Base-by-base conservation (phyloP, 208 protist species). In the Angomonas ambiguus region DNA sequence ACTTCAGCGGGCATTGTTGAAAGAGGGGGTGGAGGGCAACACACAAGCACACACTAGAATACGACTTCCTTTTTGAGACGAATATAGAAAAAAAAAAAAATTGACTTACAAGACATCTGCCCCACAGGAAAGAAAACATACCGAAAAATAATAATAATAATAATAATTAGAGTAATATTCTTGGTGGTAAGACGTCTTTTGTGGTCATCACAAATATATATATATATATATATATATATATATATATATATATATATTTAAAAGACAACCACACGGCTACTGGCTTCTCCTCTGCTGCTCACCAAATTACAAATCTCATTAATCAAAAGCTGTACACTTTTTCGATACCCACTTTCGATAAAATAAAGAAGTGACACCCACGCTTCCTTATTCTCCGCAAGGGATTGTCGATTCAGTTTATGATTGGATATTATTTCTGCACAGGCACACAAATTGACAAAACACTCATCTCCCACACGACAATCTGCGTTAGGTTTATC, bases 1-100 rank as follows among this genome's bases (percentile, higher is more conserved):
- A 92, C 83, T 65, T 92, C 82, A 16, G 67, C 74, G 13, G 86
- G 83, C 86, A 89, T 92, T 13, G 10, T n/a, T n/a, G n/a, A n/a
- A n/a, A n/a, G n/a, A n/a, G n/a, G n/a, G n/a, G n/a, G n/a, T n/a
- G n/a, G n/a, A n/a, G n/a, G n/a, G n/a, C n/a, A n/a, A n/a, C n/a
- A n/a, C n/a, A n/a, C n/a, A n/a, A n/a, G n/a, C n/a, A n/a, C n/a
- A n/a, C n/a, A n/a, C n/a, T n/a, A n/a, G n/a, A n/a, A n/a, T n/a
- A n/a, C n/a, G n/a, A n/a, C n/a, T n/a, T n/a, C n/a, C n/a, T n/a
- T n/a, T n/a, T n/a, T n/a, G n/a, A n/a, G n/a, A n/a, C n/a, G n/a
- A n/a, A n/a, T n/a, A 20, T 25, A 11, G 5, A 57, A 57, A 64
- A 16, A 31, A 70, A 33, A 70, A 61, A 64, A 63, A 32, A 38